Conservation (phyloP, 2,329 filamentous ascomycete species). For the Clarireedia paspali region DNA sequence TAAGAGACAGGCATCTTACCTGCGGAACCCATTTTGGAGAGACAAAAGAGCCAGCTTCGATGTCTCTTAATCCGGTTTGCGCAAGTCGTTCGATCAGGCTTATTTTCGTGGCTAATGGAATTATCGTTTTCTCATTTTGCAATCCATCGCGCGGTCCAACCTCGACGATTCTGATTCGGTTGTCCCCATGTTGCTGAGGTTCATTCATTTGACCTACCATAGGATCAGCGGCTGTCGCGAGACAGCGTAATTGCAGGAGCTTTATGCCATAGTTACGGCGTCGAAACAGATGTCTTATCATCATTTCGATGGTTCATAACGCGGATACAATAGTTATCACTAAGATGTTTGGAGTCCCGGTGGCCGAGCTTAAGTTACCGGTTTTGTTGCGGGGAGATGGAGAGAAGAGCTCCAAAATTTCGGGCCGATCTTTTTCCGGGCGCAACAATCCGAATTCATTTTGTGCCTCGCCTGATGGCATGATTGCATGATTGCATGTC, state of each 20-base stretch:
- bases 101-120: constrained; percentile 67
- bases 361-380: too few relatives aligned
- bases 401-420: too few relatives aligned
- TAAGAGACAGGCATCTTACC: constrained; percentile 35
- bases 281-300: constrained; percentile 2
- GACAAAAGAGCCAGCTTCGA: constrained; percentile 79
- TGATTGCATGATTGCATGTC: too few relatives aligned
- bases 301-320: constrained; percentile 5
- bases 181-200: constrained; percentile 19
- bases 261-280: neutral
- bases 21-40: constrained; percentile 81
- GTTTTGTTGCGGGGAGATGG: too few relatives aligned
- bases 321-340: too few relatives aligned
- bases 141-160: constrained; percentile 81
- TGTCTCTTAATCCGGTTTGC: constrained; percentile 60
- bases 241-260: constrained; percentile 14
- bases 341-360: too few relatives aligned
- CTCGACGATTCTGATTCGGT: constrained; percentile 60
- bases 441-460: too few relatives aligned
- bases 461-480: too few relatives aligned
- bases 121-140: constrained; percentile 71
- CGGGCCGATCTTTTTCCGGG: too few relatives aligned
- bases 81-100: constrained; percentile 65
- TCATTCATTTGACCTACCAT: constrained; percentile 3
- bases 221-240: constrained; percentile 19